Evolutionary conservation across 441 rosid genomes (phyloP).

Genomic region (Pelargonium cotyledonis): DNA sequence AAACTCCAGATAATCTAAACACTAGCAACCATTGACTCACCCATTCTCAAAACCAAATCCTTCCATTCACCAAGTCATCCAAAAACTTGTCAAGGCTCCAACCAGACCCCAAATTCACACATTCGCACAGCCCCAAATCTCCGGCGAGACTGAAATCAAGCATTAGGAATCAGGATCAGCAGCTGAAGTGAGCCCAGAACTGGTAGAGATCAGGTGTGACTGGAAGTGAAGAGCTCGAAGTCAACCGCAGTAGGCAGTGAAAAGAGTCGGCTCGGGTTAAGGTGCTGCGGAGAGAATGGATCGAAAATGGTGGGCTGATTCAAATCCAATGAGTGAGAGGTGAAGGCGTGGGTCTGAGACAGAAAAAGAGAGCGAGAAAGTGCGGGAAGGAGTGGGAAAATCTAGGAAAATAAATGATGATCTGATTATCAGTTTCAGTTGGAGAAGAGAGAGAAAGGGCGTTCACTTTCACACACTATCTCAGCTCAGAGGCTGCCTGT

Average conservation of each 20-base stretch:
- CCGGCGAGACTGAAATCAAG: slow-evolving; percentile 22
- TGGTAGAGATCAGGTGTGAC: not conserved
- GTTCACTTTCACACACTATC: not conserved
- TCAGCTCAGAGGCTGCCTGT: too few species aligned
- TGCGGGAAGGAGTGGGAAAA: slow-evolving; percentile 25
- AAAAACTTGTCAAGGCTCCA: slow-evolving; percentile 17
- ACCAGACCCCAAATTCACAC: slow-evolving; percentile 35
- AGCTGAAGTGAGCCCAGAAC: not conserved
- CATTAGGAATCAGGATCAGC: slow-evolving; percentile 24
- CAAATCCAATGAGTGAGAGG: slow-evolving; percentile 4
- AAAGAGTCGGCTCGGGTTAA: not conserved
- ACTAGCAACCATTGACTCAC: slow-evolving; percentile 20
- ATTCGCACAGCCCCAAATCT: slow-evolving; percentile 20
- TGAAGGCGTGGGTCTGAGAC: slow-evolving; percentile 14
- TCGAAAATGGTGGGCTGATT: slow-evolving; percentile 3
- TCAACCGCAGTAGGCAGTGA: slow-evolving; percentile 10
- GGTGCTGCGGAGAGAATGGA: not conserved
- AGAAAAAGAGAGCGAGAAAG: slow-evolving; percentile 25
- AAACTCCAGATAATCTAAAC: slow-evolving; percentile 17
- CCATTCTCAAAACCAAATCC: slow-evolving; percentile 31
- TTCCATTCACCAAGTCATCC: slow-evolving; percentile 28
- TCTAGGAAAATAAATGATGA: slow-evolving; percentile 33
- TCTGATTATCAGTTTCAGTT: slow-evolving; percentile 32
- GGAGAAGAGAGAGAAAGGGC: slow-evolving; percentile 21
- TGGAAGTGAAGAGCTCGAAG: not conserved